phyloP scores from a whole-genome alignment of 805 yeast species.

The Yamadazyma phyllophila region DNA sequence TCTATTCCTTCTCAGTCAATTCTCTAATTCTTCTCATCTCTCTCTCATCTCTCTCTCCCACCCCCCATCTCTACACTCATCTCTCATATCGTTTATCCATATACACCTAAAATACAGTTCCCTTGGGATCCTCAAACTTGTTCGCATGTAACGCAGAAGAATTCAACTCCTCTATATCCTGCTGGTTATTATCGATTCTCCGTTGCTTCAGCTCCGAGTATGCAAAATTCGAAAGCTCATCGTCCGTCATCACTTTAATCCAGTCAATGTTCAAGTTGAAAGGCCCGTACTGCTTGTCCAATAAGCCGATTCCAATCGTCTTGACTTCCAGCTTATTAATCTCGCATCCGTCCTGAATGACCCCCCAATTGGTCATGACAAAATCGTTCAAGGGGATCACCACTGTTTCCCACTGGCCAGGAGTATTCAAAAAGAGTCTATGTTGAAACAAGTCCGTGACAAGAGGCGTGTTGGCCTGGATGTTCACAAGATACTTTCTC shows the following conservation, averaged over 20 bases:
- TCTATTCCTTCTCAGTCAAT: no score
- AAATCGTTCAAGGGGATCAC: constrained; percentile 74
- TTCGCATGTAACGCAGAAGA: constrained; percentile 25
- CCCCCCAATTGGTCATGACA: constrained; percentile 83
- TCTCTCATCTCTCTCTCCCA: no score
- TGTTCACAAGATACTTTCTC: constrained; percentile 72
- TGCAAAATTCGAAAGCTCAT: constrained; percentile 43
- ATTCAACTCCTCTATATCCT: constrained; percentile 13
- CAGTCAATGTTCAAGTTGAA: constrained; percentile 67
- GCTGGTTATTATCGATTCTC: constrained; percentile 18
- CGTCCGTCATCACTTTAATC: constrained; percentile 65
- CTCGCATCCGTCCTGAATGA: constrained; percentile 46
- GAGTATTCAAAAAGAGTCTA: constrained; percentile 64
- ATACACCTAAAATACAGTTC: constrained; percentile 24
- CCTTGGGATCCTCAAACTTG: constrained; percentile 32
- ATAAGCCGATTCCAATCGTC: constrained; percentile 74
- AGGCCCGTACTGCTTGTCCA: constrained; percentile 78
- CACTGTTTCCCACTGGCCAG: constrained; percentile 83
- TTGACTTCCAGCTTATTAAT: constrained; percentile 64
- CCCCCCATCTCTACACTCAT: no score
- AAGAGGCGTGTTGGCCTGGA: constrained; percentile 78
- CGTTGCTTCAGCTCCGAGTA: constrained; percentile 22
- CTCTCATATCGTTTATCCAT: no score
- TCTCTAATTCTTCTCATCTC: no score
- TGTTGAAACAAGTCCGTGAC: constrained; percentile 82